These are phyloP conservation scores for Tetraselmis chui DNA, from an alignment of 139 green algal genomes.

Conservation along the genomic window DNA sequence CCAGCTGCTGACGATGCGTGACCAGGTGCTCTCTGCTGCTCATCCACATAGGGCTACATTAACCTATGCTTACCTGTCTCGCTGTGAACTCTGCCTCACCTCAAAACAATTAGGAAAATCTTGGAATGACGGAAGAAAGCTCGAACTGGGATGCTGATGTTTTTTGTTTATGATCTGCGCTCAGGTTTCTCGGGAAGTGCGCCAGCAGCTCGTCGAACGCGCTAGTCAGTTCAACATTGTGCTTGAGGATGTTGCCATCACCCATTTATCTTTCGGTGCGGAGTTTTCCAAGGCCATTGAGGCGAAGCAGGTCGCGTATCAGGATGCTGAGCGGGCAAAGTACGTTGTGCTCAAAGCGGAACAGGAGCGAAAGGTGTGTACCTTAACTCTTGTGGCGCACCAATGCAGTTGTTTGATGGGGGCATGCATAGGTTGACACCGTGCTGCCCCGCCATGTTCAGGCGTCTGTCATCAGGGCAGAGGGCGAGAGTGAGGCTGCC, in stretches of 20 bases:
- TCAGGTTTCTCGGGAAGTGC: constrained; percentile 41
- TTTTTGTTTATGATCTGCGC: too few relatives aligned
- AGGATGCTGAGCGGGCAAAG: constrained; percentile 93
- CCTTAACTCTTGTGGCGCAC: too few relatives aligned
- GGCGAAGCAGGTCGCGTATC: constrained; percentile 96
- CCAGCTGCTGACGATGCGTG: constrained; percentile 95
- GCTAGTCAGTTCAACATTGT: constrained; percentile 95
- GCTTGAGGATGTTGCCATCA: constrained; percentile 97
- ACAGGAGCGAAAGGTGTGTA: constrained; percentile 70
- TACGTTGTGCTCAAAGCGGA: constrained; percentile 92
- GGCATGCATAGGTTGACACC: too few relatives aligned
- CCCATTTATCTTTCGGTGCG: constrained; percentile 90
- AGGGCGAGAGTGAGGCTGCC: constrained; percentile 92
- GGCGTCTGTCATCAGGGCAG: constrained; percentile 84
- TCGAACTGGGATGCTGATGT: too few relatives aligned
- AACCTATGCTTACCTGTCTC: too few relatives aligned
- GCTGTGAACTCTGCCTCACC: too few relatives aligned
- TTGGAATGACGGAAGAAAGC: too few relatives aligned
- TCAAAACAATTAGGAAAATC: too few relatives aligned
- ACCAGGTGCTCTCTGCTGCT: constrained; percentile 80
- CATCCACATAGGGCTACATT: too few relatives aligned
- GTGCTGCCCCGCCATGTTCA: too few relatives aligned
- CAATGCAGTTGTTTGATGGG: too few relatives aligned
- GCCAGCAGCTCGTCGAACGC: constrained; percentile 63
- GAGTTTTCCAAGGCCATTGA: constrained; percentile 97